Base-by-base conservation (phyloP, 2,329 filamentous ascomycete species). In the Alternaria infectoria region DNA sequence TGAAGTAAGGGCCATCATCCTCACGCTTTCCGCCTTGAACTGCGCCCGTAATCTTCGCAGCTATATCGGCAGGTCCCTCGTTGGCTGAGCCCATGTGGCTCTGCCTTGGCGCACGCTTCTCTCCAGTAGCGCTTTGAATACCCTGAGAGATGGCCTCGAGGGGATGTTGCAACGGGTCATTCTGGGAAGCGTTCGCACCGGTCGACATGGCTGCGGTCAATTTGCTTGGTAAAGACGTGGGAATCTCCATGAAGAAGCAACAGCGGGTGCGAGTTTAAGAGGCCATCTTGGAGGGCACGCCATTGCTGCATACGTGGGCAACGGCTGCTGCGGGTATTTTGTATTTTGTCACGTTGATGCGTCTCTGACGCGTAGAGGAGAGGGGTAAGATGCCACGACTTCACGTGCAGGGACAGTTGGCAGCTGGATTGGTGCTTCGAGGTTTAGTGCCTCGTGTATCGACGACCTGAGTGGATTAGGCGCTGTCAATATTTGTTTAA, bases 1-100 rank as follows among this genome's bases (percentile, higher is more conserved):
- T 87, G 69, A 86, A 86, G 73, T 86, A 87, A 0, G 81, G 69
- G 1, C 79, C 81, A 61, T 86, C 83, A 63, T 87, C 86, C 17
- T 79, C 79, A 13, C 83, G 76, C 69, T 83, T 85, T 7, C 84
- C 83, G 10, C 80, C 82, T 6, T 77, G 66, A 2, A 80, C 76
- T 13, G 81, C 76, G 12, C 85, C 85, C 1, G 84, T 83, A 1
- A 87, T 80, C 71, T 86, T 86, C 4, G 82, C 82, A 46, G 83
- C 83, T 43, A 86, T 84, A 64, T 84, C 82, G 19, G 83, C 84
- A 10, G 85, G 84, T 0, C 85, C 85, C 59, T 86, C 83, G 61
- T 87, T 86, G 51, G 83, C 79, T 11, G 67, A 68, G 6, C 60
- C 69, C 79, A 83, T 82, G 61, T 84, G 81, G 58, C 71, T 77